Conservation (phyloP, 1,139 yeast species). For the Candida anutae region DNA sequence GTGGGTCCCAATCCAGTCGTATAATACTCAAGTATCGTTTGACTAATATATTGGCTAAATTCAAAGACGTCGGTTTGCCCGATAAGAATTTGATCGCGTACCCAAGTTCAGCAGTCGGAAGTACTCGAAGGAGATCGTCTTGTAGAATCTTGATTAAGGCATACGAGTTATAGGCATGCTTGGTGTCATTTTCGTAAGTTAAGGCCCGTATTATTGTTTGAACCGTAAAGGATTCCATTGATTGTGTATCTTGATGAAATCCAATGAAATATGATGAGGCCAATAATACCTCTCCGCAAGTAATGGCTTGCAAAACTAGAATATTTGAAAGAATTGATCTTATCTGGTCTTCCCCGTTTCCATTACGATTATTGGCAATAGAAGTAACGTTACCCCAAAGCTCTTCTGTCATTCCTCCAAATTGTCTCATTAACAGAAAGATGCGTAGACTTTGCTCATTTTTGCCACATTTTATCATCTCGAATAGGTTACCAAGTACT, state of each 20-base stretch:
- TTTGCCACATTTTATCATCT: conserved; percentile 7
- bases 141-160: conserved; percentile 7
- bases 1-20: too few species aligned
- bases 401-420: not conserved
- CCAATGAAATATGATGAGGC: conserved; percentile 13
- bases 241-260: conserved; percentile 2
- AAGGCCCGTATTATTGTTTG: conserved; percentile 4
- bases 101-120: not conserved
- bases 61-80: conserved; percentile 6
- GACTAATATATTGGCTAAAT: conserved; percentile 6
- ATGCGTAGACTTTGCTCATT: conserved; percentile 3
- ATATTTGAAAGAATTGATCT: conserved; percentile 3
- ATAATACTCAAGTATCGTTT: too few species aligned
- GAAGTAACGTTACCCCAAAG: not conserved
- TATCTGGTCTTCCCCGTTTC: not conserved
- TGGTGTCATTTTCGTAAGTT: conserved; percentile 5
- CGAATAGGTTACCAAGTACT: conserved; percentile 12
- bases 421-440: conserved; percentile 4
- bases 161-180: conserved; percentile 7
- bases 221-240: conserved; percentile 3
- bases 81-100: conserved; percentile 4
- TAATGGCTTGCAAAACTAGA: conserved; percentile 5
- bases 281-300: conserved; percentile 17
- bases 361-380: not conserved
- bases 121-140: conserved; percentile 1